Base-by-base conservation (phyloP, 495 filamentous ascomycete species). In the Aspergillus mulundensis region DNA sequence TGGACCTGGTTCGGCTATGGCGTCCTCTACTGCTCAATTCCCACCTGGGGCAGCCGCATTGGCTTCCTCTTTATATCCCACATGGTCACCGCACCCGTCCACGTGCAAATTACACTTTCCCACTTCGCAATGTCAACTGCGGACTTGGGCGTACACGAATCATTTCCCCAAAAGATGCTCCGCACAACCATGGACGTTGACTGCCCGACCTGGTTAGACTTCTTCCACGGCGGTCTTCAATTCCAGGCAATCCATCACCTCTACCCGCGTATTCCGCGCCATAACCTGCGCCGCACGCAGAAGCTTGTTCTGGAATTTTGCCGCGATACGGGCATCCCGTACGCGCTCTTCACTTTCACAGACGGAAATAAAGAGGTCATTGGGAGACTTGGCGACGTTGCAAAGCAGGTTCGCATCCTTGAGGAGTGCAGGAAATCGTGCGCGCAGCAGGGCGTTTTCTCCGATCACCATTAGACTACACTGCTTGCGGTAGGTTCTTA, bases 171-270 rank as follows among this genome's bases (percentile, higher is more conserved):
- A 74, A 90, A 87, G 70, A 97, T 97, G 94, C 80, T 98, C 47
- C 82, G 94, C 54, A 98, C 94, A 11, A 97, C 94, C 7, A 97
- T 97, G 94, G 94, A 98, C 57, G 87, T 98, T 16, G 93, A 96
- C 67, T 98, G 94, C 67, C 90, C 94, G 1, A 76, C 84, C 25
- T 98, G 94, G 94, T 78, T 98, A 16, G 94, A 98, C 65, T 98
- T 95, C 69, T 83, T 98, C 70, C 94, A 98, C 64, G 94, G 94
- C 16, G 94, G 94, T 34, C 74, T 98, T 65, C 94, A 98, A 69
- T 97, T 97, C 69, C 94, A 98, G 69, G 94, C 88, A 28, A 88
- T 98, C 54, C 94, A 98, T 61, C 94, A 98, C 69, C 77, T 98
- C 16, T 98, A 84, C 65, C 94, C 94, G 12, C 82, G 94, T n/a